phyloP scores from a whole-genome alignment of 768 basidiomycete species.

The Ramaria sp. region DNA sequence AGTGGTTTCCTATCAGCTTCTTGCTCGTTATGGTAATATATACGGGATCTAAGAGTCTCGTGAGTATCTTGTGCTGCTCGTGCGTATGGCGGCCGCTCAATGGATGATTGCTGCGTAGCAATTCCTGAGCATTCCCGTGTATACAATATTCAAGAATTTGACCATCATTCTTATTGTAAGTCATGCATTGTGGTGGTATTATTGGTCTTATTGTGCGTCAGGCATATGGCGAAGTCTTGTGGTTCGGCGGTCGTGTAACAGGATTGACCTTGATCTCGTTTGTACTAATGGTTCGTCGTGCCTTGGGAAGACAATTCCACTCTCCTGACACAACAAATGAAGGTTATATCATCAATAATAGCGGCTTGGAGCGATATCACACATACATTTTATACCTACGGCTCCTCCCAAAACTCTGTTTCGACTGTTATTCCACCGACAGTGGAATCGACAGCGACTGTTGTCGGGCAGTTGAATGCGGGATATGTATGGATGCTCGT shows the following conservation, averaged over 20 bases:
- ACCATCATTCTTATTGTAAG: constrained; percentile 97
- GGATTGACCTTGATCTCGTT: constrained; percentile 83
- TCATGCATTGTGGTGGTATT: constrained; percentile 11
- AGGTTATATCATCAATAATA: constrained; percentile 89
- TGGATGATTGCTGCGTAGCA: constrained; percentile 41
- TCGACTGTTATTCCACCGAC: constrained; percentile 20
- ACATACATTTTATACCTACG: constrained; percentile 22
- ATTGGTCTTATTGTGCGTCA: constrained; percentile 19
- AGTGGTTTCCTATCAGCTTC: constrained; percentile 92
- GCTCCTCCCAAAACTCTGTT: constrained; percentile 15
- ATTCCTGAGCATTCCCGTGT: constrained; percentile 93
- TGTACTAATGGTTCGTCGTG: constrained; percentile 66
- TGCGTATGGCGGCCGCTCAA: not conserved
- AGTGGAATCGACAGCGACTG: constrained; percentile 29
- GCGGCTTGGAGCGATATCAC: constrained; percentile 94
- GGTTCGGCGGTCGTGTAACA: constrained; percentile 89
- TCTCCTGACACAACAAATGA: not conserved
- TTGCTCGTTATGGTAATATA: constrained; percentile 93
- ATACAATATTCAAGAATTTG: constrained; percentile 98
- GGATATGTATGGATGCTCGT: constrained; percentile 96
- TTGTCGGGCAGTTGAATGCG: constrained; percentile 47
- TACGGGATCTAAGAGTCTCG: constrained; percentile 94
- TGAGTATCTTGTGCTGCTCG: constrained; percentile 29
- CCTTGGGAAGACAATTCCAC: not conserved
- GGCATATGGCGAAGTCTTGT: constrained; percentile 96